Percentiles rank a stretch among this genome's conserved stretches.
These are phyloP conservation scores for Candida succiphila DNA, from an alignment of 805 yeast species.

Conservation along the genomic window DNA sequence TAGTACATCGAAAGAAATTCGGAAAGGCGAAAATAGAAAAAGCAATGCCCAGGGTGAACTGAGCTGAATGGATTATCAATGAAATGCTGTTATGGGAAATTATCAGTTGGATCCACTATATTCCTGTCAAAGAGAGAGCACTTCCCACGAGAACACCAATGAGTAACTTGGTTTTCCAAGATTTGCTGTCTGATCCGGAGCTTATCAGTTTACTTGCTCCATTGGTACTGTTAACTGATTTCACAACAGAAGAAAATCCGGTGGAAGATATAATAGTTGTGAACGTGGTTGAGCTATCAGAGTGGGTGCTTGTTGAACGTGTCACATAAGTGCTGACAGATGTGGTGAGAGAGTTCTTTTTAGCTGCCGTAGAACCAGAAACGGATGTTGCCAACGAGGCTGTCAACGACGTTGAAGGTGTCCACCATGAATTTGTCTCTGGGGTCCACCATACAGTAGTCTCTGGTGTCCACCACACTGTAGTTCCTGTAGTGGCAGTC, in stretches of 20 bases:
- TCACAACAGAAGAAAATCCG: conserved; percentile 10
- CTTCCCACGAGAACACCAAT: no score
- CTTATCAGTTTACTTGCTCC: conserved; percentile 6
- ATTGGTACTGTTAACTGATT: conserved; percentile 9
- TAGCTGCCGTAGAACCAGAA: conserved; percentile 1
- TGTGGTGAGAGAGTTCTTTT: conserved; percentile 1
- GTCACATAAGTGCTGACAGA: conserved; percentile 1
- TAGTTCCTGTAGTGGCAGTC: conserved; percentile 3
- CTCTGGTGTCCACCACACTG: conserved; percentile 3
- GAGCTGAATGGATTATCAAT: no score
- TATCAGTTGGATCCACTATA: no score
- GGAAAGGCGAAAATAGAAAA: neutral
- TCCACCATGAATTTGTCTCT: conserved; percentile 6
- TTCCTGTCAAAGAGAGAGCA: no score
- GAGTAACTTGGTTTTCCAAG: conserved; percentile 13
- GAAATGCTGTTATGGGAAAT: no score
- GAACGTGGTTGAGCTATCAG: conserved; percentile 4
- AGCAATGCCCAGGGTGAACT: no score
- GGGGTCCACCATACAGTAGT: conserved; percentile 14
- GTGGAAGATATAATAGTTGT: conserved; percentile 6
- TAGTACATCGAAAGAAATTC: no score
- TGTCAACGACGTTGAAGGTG: conserved; percentile 5
- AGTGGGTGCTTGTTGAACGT: neutral
- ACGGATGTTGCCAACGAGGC: conserved; percentile 4
- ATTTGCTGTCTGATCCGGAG: conserved; percentile 2